Base-by-base conservation (phyloP, 208 protist species). In the Borovskyia barvae region DNA sequence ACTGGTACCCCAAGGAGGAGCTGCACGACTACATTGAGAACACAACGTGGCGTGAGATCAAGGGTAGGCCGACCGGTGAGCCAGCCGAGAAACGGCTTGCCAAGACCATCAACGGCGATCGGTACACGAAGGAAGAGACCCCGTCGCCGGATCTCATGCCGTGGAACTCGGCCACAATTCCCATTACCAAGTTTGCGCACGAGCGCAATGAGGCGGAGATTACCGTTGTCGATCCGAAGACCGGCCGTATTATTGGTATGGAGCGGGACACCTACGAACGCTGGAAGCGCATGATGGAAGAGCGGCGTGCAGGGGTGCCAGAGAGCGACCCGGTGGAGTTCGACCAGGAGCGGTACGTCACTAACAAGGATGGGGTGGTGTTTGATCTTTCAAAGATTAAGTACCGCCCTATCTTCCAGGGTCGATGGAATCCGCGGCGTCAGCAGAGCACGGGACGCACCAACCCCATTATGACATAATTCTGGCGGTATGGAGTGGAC, bases 311-410 rank as follows among this genome's bases (percentile, higher is more conserved):
- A 17, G 82, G 82, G 9, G 51, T 82, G 40, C 76, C 76, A 5
- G 84, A 91, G 68, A 85, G 66, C 40, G 87, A 94, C 53, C 84
- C 83, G 39, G 87, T 94, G 6, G 84, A 94, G 77, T 92, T 89
- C 66, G 87, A 94, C 47, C 87, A 94, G 72, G 87, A 94, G 65
- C 77, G 87, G 41, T 92, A 82, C 72, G 87, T 94, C 9, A 92
- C 84, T 20, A 92, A 92, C 71, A 91, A 90, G 53, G 84, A 94
- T 19, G 87, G 87, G 46, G 51, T 91, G 30, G 82, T 94, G 2
- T 92, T 94, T 57, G 87, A 94, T 41, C 67, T 92, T 39, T 88
- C 82, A 19, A 94, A 94, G 75, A 90, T 94, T 61, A 90, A 90
- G 56, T 94, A 90, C 62, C 61, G 83, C 4, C 87, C 87, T 5